phyloP scores from a whole-genome alignment of 345 rosid species.

The Populus pruinosa region DNA sequence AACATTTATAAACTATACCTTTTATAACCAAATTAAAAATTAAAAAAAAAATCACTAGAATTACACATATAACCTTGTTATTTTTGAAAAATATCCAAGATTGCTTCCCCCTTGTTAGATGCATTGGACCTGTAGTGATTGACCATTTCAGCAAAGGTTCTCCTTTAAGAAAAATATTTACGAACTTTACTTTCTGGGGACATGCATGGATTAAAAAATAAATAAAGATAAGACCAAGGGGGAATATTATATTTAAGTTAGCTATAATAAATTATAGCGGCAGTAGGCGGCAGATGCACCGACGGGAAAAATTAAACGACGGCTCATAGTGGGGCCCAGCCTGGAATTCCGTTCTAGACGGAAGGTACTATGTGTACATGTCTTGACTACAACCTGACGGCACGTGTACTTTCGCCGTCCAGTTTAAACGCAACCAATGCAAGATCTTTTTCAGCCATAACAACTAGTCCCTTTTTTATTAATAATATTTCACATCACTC shows the following conservation, averaged over 20 bases:
- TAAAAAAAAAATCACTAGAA: no score
- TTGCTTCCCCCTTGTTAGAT: no score
- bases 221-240: neutral
- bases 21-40: no score
- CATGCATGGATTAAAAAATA: neutral
- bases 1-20: no score
- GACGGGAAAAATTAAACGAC: neutral
- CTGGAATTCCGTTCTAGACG: constrained; percentile 36
- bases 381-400: constrained; percentile 29
- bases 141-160: no score
- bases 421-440: neutral
- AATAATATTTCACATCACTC: neutral
- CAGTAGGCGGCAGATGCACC: neutral
- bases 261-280: neutral
- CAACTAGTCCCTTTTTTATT: no score
- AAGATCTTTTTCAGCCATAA: no score
- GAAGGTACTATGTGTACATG: constrained; percentile 14
- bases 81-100: no score
- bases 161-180: no score
- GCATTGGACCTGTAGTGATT: no score
- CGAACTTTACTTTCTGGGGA: neutral
- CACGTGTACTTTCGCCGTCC: constrained; percentile 48
- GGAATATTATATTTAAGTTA: neutral
- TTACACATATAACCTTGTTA: no score
- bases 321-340: constrained; percentile 22